These are phyloP conservation scores for Daldinia caldariorum DNA, from an alignment of 495 filamentous ascomycete species.

Conservation along the genomic window DNA sequence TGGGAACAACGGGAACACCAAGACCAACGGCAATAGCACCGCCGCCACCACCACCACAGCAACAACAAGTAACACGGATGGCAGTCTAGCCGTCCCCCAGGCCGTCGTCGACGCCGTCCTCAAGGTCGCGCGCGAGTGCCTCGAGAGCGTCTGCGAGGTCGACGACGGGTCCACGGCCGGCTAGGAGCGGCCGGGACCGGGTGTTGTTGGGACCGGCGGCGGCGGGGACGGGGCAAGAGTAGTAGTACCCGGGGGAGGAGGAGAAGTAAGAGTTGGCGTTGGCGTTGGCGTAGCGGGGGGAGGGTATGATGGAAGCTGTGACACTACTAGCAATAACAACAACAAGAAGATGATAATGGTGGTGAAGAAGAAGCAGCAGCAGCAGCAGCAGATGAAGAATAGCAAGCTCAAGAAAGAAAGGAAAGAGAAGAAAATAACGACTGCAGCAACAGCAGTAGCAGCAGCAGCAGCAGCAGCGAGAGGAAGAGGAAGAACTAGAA, in stretches of 20 bases:
- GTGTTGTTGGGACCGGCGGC: neutral
- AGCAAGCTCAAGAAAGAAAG: neutral
- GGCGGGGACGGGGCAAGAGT: neutral
- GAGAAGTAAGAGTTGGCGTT: too few species aligned
- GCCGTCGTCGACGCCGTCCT: slow-evolving; percentile 63
- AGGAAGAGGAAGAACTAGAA: too few species aligned
- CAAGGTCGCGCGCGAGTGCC: slow-evolving; percentile 60
- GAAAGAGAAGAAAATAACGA: neutral
- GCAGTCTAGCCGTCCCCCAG: slow-evolving; percentile 59
- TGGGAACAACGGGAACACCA: slow-evolving; percentile 2
- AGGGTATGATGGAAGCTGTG: neutral
- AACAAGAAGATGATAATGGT: too few species aligned
- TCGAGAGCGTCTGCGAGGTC: slow-evolving; percentile 61
- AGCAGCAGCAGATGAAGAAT: too few species aligned
- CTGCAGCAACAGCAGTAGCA: too few species aligned
- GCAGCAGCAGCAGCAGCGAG: too few species aligned
- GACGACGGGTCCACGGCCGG: slow-evolving; percentile 48
- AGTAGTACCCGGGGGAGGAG: too few species aligned
- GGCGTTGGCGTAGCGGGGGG: too few species aligned
- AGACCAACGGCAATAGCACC: slow-evolving; percentile 29
- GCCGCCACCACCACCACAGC: slow-evolving; percentile 22
- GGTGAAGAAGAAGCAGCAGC: too few species aligned
- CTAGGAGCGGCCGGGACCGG: slow-evolving; percentile 7
- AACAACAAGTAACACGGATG: slow-evolving; percentile 3
- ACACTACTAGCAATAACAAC: neutral